Evolutionary conservation across 1,284 basidiomycete species (phyloP).

Genomic region (Apiotrichum sp.): DNA sequence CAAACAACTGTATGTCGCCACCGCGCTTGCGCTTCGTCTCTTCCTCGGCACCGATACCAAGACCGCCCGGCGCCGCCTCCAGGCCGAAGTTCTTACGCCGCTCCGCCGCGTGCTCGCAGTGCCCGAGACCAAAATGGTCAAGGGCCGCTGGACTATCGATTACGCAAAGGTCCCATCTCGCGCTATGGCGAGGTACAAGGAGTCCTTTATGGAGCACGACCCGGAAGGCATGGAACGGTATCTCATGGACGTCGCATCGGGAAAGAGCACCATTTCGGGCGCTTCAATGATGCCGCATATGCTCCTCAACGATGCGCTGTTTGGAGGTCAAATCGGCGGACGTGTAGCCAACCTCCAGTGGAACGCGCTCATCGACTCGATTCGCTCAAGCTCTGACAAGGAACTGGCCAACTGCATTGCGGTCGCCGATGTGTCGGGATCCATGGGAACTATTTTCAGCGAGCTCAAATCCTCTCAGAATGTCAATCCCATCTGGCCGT

Average conservation of each 20-base stretch:
- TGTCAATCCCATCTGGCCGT: conserved; percentile 54
- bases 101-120: conserved; percentile 52
- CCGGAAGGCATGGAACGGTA: conserved; percentile 55
- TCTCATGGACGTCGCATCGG: conserved; percentile 54
- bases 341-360: conserved; percentile 59
- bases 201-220: conserved; percentile 56
- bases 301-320: conserved; percentile 18
- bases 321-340: conserved; percentile 19
- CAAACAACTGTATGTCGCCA: conserved; percentile 57
- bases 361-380: conserved; percentile 54
- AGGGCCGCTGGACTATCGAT: conserved; percentile 42
- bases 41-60: conserved; percentile 34
- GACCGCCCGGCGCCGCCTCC: conserved; percentile 39
- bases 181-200: conserved; percentile 57
- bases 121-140: conserved; percentile 59
- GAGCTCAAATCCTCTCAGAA: conserved; percentile 2
- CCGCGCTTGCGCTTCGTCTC: conserved; percentile 57
- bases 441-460: conserved; percentile 52
- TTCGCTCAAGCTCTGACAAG: conserved; percentile 52
- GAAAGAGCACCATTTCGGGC: conserved; percentile 33
- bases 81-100: conserved; percentile 48
- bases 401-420: conserved; percentile 59
- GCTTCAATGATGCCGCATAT: conserved; percentile 31
- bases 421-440: conserved; percentile 65
- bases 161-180: conserved; percentile 58